A percentile compares a stretch with the other conserved stretches of the same genome.
phyloP scores from a whole-genome alignment of 2,329 filamentous ascomycete species.

The Cordyceps pruinosa region DNA sequence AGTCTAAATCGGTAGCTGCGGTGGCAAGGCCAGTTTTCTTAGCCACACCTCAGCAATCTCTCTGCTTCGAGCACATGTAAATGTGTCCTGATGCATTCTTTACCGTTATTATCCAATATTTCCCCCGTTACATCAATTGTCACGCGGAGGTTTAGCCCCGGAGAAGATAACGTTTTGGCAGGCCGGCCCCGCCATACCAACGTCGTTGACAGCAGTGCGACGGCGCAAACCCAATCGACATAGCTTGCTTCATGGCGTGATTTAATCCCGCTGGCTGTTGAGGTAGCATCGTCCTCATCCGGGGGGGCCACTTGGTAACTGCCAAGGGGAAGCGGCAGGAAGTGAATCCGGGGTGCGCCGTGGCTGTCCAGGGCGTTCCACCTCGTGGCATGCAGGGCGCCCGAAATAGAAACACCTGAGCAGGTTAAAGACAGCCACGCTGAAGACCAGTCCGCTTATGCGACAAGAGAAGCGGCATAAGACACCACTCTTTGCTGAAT shows the following conservation, averaged over 20 bases:
- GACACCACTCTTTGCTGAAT: neutral
- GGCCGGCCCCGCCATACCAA: neutral
- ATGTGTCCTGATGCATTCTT: too few species aligned
- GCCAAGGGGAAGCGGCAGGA: neutral
- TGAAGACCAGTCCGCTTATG: too few species aligned
- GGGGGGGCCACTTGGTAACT: too few species aligned
- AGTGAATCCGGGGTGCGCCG: conserved; percentile 1
- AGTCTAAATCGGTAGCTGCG: neutral
- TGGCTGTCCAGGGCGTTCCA: neutral
- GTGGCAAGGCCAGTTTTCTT: neutral
- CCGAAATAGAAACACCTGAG: neutral
- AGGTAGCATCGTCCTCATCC: neutral
- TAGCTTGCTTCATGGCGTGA: too few species aligned
- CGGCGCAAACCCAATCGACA: neutral
- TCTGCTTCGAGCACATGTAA: too few species aligned
- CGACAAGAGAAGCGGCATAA: neutral
- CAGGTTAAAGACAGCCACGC: neutral
- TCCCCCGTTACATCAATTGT: neutral
- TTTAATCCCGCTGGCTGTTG: neutral
- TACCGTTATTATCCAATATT: too few species aligned
- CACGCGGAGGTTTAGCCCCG: neutral
- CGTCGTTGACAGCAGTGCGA: neutral
- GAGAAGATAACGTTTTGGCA: neutral
- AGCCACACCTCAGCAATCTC: neutral
- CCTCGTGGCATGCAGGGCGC: neutral